phyloP scores from a whole-genome alignment of 2,329 filamentous ascomycete genomes.

The Neopestalotiopsis clavispora region DNA sequence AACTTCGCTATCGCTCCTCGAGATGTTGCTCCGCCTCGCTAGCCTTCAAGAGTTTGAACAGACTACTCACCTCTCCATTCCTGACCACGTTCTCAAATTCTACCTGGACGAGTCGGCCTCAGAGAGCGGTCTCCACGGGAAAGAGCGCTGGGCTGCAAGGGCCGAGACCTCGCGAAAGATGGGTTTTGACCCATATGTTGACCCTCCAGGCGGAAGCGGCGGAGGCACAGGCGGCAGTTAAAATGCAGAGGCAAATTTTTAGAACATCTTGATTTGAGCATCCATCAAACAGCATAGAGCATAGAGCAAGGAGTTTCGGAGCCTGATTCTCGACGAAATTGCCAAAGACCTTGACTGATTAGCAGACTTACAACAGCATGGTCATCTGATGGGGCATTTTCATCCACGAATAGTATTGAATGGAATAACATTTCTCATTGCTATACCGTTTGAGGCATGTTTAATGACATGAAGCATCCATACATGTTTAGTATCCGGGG shows the following conservation, averaged over 20 bases:
- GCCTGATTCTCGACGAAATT: neutral
- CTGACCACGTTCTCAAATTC: conserved; percentile 87
- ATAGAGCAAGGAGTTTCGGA: neutral
- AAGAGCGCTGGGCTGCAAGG: conserved; percentile 48
- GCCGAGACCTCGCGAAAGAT: conserved; percentile 53
- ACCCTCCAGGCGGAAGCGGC: conserved; percentile 28
- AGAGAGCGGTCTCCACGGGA: conserved; percentile 53
- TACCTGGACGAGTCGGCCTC: conserved; percentile 71
- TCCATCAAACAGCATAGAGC: neutral
- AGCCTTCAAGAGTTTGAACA: conserved; percentile 93
- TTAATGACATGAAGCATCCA: no score
- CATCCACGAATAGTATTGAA: no score
- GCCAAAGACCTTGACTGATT: neutral
- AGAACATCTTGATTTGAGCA: neutral
- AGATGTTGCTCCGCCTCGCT: conserved; percentile 84
- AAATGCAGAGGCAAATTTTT: neutral
- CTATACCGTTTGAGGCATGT: no score
- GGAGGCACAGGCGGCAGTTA: neutral
- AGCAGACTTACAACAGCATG: neutral
- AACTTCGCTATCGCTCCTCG: conserved; percentile 74
- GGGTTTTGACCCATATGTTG: conserved; percentile 62
- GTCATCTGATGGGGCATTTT: neutral
- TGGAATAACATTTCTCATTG: no score
- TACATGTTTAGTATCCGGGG: no score
- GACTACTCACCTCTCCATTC: conserved; percentile 84